Conservation (phyloP, 2,329 filamentous ascomycete genomes). For the Aspergillus sp. region DNA sequence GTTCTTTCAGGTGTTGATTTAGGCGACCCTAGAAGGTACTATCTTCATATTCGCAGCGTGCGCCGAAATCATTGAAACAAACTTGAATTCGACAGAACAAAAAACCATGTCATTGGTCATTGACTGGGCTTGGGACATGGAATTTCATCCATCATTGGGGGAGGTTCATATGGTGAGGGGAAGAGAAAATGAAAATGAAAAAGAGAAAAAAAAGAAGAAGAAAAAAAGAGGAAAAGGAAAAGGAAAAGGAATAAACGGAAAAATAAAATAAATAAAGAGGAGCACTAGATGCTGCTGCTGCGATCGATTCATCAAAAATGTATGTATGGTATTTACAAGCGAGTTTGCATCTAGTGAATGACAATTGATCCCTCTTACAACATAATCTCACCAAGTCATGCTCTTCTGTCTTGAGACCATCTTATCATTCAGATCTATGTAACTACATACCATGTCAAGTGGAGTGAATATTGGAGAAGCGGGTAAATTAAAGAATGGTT, state of each 20-base stretch:
- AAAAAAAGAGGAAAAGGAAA: too few species aligned
- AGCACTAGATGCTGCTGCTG: constrained; percentile 14
- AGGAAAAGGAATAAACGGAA: constrained; percentile 5
- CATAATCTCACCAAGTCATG: too few species aligned
- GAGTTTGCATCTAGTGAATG: constrained; percentile 23
- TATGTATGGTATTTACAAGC: constrained; percentile 1
- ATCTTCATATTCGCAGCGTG: too few species aligned
- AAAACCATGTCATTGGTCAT: background rate
- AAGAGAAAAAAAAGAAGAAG: constrained; percentile 6
- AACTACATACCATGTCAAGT: too few species aligned
- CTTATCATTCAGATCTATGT: too few species aligned
- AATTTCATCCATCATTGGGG: constrained; percentile 1
- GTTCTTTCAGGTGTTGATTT: too few species aligned
- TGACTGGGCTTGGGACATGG: background rate
- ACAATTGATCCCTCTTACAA: constrained; percentile 19
- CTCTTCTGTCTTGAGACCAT: too few species aligned
- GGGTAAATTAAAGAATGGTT: too few species aligned
- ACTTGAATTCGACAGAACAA: background rate
- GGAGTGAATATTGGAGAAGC: too few species aligned
- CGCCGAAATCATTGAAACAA: background rate
- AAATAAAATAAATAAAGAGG: constrained; percentile 21
- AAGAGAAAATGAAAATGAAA: background rate
- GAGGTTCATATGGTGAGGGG: too few species aligned
- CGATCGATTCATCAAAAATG: background rate
- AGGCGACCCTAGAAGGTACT: too few species aligned